Evolutionary conservation across 1,284 basidiomycete genomes (phyloP).

Genomic region (Porogramme epimiltina): DNA sequence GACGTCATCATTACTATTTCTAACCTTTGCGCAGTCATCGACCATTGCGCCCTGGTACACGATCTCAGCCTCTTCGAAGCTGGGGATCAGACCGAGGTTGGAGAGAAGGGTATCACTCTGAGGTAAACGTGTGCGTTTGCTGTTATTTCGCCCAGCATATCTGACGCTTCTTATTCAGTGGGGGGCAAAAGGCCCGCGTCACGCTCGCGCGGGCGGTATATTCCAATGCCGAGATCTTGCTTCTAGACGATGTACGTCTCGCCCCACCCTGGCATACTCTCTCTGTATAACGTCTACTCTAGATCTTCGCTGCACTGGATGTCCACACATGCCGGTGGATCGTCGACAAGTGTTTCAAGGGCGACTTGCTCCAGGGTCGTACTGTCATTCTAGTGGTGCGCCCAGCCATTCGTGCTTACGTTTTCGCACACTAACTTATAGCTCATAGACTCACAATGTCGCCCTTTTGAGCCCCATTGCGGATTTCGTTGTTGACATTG

Average conservation of each 20-base stretch:
- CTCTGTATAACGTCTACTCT: slow-evolving; percentile 12
- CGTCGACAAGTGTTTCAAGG: slow-evolving; percentile 29
- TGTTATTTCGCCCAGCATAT: background rate
- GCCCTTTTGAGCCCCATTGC: slow-evolving; percentile 65
- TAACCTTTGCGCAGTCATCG: slow-evolving; percentile 45
- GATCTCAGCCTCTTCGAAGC: slow-evolving; percentile 71
- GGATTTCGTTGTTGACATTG: slow-evolving; percentile 61
- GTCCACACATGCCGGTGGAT: slow-evolving; percentile 52
- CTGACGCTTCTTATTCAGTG: slow-evolving; percentile 32
- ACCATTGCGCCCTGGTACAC: slow-evolving; percentile 63
- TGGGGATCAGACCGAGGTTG: slow-evolving; percentile 73
- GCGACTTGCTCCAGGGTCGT: slow-evolving; percentile 65
- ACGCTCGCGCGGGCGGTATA: slow-evolving; percentile 76
- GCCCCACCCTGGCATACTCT: slow-evolving; percentile 3
- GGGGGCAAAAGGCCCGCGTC: slow-evolving; percentile 73
- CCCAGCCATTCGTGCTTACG: background rate
- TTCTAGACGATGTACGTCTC: slow-evolving; percentile 58
- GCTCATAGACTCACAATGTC: slow-evolving; percentile 68
- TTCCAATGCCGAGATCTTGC: slow-evolving; percentile 56
- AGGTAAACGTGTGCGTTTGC: background rate
- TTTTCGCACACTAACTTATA: background rate
- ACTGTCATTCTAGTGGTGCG: slow-evolving; percentile 73
- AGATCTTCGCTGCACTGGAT: slow-evolving; percentile 50
- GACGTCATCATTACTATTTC: slow-evolving; percentile 28
- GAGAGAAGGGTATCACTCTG: slow-evolving; percentile 51